phyloP scores from a whole-genome alignment of 2,329 filamentous ascomycete genomes.

The Phyllosticta citriasiana region DNA sequence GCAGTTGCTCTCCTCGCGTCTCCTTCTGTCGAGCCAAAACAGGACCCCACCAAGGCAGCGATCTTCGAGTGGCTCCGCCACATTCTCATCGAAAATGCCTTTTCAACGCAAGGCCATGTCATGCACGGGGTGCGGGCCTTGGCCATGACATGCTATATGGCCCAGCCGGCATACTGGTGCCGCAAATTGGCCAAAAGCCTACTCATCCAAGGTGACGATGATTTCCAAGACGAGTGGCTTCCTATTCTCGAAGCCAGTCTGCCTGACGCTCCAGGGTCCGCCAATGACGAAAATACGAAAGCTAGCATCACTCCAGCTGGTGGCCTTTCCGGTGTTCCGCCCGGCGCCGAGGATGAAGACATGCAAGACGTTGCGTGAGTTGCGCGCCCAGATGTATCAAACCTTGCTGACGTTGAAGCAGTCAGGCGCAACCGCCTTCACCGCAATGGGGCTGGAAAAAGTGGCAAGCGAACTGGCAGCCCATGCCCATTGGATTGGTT shows the following conservation, averaged over 20 bases:
- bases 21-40: conserved; percentile 11
- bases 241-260: conserved; percentile 24
- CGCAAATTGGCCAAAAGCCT: conserved; percentile 25
- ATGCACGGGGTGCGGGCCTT: neutral
- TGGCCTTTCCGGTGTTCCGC: neutral
- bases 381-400: conserved; percentile 10
- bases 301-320: neutral
- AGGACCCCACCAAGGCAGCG: conserved; percentile 6
- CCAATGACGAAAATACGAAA: neutral
- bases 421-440: neutral
- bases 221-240: conserved; percentile 19
- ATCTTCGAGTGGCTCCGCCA: conserved; percentile 40
- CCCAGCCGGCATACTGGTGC: conserved; percentile 28
- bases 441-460: conserved; percentile 20
- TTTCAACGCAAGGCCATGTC: conserved; percentile 13
- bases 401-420: conserved; percentile 8
- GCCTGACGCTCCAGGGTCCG: conserved; percentile 9
- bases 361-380: conserved; percentile 4
- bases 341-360: neutral
- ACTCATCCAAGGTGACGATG: conserved; percentile 16
- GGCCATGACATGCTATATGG: conserved; percentile 17
- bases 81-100: conserved; percentile 20
- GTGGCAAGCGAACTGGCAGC: conserved; percentile 23
- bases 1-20: conserved; percentile 26
- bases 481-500: conserved; percentile 22